A percentile compares a stretch with the other conserved stretches of the same genome.
These are phyloP conservation scores for Ophiostoma australiae DNA, from an alignment of 2,329 filamentous ascomycete genomes.

Conservation along the genomic window DNA sequence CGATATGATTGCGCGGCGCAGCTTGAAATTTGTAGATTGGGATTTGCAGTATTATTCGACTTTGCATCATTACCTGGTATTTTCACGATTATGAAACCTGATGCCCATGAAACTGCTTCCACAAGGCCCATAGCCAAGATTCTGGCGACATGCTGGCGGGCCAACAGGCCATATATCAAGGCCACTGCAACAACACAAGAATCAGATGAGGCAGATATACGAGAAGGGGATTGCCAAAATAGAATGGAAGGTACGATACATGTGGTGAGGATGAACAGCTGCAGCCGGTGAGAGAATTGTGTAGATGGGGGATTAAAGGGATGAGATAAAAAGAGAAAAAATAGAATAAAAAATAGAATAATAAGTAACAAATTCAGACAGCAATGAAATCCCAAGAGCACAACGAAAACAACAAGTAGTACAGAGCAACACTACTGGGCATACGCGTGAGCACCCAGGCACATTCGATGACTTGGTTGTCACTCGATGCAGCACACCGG, in stretches of 20 bases:
- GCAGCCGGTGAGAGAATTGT: not conserved
- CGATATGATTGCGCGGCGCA: not conserved
- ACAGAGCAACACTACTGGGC: not conserved
- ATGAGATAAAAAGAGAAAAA: not conserved
- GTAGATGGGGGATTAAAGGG: too few relatives aligned
- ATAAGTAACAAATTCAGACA: not conserved
- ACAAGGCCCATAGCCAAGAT: not conserved
- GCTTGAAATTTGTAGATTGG: not conserved
- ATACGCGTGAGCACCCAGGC: not conserved
- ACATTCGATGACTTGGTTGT: not conserved
- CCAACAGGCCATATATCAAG: not conserved
- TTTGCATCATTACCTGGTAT: not conserved
- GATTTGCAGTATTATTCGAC: not conserved
- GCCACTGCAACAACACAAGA: not conserved
- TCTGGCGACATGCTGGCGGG: not conserved
- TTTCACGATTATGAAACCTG: not conserved
- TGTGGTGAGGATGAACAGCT: not conserved
- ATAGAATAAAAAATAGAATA: not conserved
- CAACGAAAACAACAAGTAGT: not conserved
- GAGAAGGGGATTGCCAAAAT: not conserved
- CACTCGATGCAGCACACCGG: not conserved
- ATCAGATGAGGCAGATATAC: not conserved
- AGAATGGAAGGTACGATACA: not conserved
- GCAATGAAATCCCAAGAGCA: not conserved
- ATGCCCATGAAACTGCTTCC: not conserved